A percentile compares a stretch with the other conserved stretches of the same genome.
phyloP scores from a whole-genome alignment of 352 stramenopile genomes.

The Elongisporangium undulatum region DNA sequence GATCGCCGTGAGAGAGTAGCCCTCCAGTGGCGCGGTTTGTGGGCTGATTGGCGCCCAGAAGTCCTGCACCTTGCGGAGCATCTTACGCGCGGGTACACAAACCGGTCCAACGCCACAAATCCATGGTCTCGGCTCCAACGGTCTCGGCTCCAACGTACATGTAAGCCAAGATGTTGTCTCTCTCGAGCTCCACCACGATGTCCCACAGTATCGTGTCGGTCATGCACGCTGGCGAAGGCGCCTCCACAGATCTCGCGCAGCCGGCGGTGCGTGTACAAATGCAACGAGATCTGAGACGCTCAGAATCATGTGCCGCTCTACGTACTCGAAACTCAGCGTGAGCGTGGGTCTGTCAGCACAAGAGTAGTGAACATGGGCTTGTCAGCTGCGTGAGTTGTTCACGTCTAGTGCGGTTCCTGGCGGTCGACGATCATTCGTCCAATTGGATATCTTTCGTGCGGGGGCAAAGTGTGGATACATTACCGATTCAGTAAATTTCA shows the following conservation, averaged over 20 bases:
- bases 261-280: slow-evolving; percentile 75
- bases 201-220: slow-evolving; percentile 59
- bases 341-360: slow-evolving; percentile 70
- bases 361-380: slow-evolving; percentile 76
- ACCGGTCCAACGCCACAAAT: slow-evolving; percentile 62
- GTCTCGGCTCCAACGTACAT: slow-evolving; percentile 66
- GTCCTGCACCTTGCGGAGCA: slow-evolving; percentile 75
- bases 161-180: slow-evolving; percentile 59
- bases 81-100: slow-evolving; percentile 61
- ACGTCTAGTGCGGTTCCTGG: no score
- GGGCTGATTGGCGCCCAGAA: slow-evolving; percentile 42
- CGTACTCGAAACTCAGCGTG: slow-evolving; percentile 66
- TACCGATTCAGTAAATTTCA: no score
- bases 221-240: slow-evolving; percentile 67
- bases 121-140: slow-evolving; percentile 39
- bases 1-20: slow-evolving; percentile 56
- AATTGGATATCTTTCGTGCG: no score
- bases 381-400: slow-evolving; percentile 23
- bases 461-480: no score
- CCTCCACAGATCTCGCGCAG: slow-evolving; percentile 72
- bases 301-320: slow-evolving; percentile 46
- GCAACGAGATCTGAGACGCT: slow-evolving; percentile 58
- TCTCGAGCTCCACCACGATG: slow-evolving; percentile 52
- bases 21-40: slow-evolving; percentile 24
- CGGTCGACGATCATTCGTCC: no score